Conservation (phyloP, 306 rosid species). For the Cajanus cajan region DNA sequence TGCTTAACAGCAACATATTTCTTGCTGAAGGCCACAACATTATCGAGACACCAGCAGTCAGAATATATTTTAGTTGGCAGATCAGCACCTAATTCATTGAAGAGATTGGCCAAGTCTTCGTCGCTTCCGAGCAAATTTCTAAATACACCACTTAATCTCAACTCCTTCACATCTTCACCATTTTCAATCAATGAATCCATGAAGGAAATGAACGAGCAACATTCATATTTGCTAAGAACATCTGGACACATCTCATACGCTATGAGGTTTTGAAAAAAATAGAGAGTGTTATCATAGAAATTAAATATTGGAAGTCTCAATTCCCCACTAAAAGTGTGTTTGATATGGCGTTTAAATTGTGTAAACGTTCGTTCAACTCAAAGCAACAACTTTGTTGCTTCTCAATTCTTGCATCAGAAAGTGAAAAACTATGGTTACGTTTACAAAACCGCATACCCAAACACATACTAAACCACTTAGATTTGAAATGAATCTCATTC, state of each 20-base stretch:
- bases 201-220: background rate
- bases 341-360: no score
- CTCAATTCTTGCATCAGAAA: no score
- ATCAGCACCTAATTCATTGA: background rate
- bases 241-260: constrained; percentile 20
- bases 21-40: background rate
- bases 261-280: background rate
- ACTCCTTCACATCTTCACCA: background rate
- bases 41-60: no score
- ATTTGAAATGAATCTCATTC: background rate
- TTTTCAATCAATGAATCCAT: constrained; percentile 1
- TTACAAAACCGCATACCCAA: no score
- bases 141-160: background rate
- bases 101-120: background rate
- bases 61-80: constrained; percentile 7
- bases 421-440: no score
- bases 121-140: background rate
- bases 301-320: background rate
- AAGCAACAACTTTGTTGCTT: no score
- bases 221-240: background rate
- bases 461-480: constrained; percentile 16
- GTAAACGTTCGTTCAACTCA: no score
- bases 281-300: background rate
- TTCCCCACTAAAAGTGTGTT: constrained; percentile 7
- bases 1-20: background rate